Base-by-base conservation (phyloP, 1,139 yeast species). In the Blastobotrys serpentis region DNA sequence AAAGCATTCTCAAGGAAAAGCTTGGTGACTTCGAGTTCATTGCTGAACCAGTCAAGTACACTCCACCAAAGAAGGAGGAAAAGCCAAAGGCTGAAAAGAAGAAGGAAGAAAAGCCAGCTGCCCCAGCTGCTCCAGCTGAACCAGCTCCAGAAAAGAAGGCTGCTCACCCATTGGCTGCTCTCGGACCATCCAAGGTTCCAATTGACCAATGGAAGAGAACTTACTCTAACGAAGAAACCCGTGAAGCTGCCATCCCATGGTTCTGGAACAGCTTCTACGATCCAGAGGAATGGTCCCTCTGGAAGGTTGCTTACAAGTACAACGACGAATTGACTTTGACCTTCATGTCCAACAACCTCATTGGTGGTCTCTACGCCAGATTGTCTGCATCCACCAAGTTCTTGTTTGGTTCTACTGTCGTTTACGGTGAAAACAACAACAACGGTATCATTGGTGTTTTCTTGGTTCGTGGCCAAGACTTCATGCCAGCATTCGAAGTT, bases 301-400 rank as follows among this genome's bases (percentile, higher is more conserved):
- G 89, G 89, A 87, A 79, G 78, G 95, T 90, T 65, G 95, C 83
- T 70, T 92, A 86, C 89, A 88, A 86, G 81, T 92, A 92, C 81
- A 90, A 92, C 73, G 98, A 92, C 64, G 98, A 92, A 78, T 82
- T 92, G 73, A 90, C 97, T 62, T 76, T 86, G 74, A 86, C 96
- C 61, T 92, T 92, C 78, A 92, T 92, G 98, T 88, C 98, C 63
- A 89, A 89, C 84, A 92, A 92, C 84, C 82, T 89, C 74, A 77
- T 92, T 69, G 98, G 98, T 70, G 98, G 98, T 68, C 92, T 92
- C 87, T 88, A 92, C 83, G 84, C 83, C 85, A 87, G 98, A 79
- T 81, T 92, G 68, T 69, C 82, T 56, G 98, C 82, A 60, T 90
- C 98, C 58, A 78, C 86, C 76, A 92, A 92, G 78, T 92, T 82